Conservation (phyloP, 495 filamentous ascomycete species). For the Neurospora sp. region DNA sequence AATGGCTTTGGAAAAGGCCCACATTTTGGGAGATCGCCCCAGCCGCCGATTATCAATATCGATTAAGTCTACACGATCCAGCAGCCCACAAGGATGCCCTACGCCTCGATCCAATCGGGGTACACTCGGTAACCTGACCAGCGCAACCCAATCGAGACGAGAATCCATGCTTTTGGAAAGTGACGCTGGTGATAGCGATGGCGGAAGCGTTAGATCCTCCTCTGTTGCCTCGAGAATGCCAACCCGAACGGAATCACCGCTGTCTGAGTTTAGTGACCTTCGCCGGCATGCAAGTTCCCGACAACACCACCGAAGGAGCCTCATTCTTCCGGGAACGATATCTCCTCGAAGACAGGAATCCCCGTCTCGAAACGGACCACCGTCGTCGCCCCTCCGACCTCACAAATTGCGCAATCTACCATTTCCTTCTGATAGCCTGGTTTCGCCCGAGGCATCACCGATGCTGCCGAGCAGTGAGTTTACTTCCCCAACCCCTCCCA, state of each 20-base stretch:
- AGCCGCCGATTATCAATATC: conserved; percentile 31
- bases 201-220: conserved; percentile 75
- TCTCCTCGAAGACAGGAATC: conserved; percentile 80
- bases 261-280: conserved; percentile 68
- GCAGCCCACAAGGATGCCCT: conserved; percentile 81
- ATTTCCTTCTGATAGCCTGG: conserved; percentile 59
- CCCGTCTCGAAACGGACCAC: conserved; percentile 59
- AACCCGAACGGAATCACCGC: conserved; percentile 75
- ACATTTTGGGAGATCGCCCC: conserved; percentile 28
- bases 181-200: conserved; percentile 63
- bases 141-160: conserved; percentile 56
- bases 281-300: conserved; percentile 56
- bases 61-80: conserved; percentile 59
- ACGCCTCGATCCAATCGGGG: conserved; percentile 83
- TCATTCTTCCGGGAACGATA: conserved; percentile 63
- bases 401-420: conserved; percentile 70
- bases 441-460: conserved; percentile 83
- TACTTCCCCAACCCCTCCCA: conserved; percentile 49
- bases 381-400: conserved; percentile 80
- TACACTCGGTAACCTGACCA: conserved; percentile 44
- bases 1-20: conserved; percentile 41
- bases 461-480: conserved; percentile 74
- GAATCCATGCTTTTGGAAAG: conserved; percentile 67
- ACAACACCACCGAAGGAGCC: conserved; percentile 72
- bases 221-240: conserved; percentile 56